Base-by-base conservation (phyloP, 108 stramenopile genomes). In the Pseudonitzschia multistriata region DNA sequence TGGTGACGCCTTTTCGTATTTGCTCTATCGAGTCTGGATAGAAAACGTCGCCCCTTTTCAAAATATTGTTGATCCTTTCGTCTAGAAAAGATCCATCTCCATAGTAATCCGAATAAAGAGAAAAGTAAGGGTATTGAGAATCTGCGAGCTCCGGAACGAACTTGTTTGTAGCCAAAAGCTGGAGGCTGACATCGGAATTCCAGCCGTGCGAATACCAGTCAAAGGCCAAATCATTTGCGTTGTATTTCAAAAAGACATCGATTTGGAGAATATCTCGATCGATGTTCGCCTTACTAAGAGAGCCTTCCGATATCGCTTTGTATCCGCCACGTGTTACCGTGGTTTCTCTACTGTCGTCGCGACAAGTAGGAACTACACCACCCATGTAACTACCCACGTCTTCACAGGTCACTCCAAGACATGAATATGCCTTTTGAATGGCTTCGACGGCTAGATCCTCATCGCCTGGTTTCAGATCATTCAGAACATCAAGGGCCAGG, bases 201-300 rank as follows among this genome's bases (percentile, higher is more conserved):
- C 79, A 80, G 13, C 87, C 87, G 70, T 82, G 71, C 30, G 21
- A 40, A 53, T 88, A 88, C 59, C 77, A 79, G 31, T 86, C 83
- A 7, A 56, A 13, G 19, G 85, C 88, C 19, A 76, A 59, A 7
- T 69, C 76, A 48, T 49, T 72, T 13, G 79, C 83, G 56, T 62
- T 67, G 28, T 62, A 74, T 34, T 72, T 54, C 27, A 84, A 34
- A 33, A 85, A 73, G 33, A 79, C 71, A 19, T 71, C 65, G 33
- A 89, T 84, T 31, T 73, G 66, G 28, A 57, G 48, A 31, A 89
- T 68, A 67, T 89, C 88, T 3, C 81, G 72, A 72, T 89, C 88
- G 35, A 89, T 49, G 49, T 77, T 47, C 11, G 69, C 25, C 49
- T 62, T 71, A 7, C 30, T 30, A 3, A 49, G 60, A 8, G 73